These are phyloP conservation scores for Diaporthe sp. DNA, from an alignment of 2,329 filamentous ascomycete genomes.

Conservation along the genomic window DNA sequence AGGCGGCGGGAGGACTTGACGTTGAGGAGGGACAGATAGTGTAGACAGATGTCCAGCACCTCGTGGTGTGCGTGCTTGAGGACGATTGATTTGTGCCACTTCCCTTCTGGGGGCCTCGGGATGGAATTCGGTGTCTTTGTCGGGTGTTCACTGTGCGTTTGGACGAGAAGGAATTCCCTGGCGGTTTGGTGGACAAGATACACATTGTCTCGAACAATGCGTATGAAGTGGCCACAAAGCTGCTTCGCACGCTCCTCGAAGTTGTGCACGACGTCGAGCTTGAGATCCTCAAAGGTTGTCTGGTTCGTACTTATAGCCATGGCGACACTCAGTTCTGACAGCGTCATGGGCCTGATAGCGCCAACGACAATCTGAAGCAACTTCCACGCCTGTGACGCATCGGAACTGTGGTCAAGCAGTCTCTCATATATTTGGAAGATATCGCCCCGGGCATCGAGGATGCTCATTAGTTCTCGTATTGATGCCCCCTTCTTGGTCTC, in stretches of 20 bases:
- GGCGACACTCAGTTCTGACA: conserved; percentile 42
- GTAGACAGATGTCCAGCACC: conserved; percentile 13
- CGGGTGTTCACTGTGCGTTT: background rate
- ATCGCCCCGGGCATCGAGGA: conserved; percentile 38
- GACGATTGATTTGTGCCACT: conserved; percentile 23
- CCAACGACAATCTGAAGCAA: conserved; percentile 42
- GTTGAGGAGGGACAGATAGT: conserved; percentile 27
- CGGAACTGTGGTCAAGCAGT: conserved; percentile 39
- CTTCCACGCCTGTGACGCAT: conserved; percentile 36
- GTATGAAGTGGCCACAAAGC: conserved; percentile 42
- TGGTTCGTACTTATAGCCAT: conserved; percentile 36
- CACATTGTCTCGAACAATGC: conserved; percentile 41
- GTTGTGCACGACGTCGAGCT: conserved; percentile 42
- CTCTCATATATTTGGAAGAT: conserved; percentile 41
- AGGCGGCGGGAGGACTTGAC: conserved; percentile 1
- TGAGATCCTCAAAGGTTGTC: conserved; percentile 37
- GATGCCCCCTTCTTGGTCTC: conserved; percentile 39
- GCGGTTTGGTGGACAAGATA: conserved; percentile 46
- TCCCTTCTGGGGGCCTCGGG: background rate
- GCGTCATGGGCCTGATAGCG: conserved; percentile 41
- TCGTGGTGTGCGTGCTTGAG: conserved; percentile 5
- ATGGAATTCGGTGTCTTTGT: background rate
- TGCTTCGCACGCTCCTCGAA: conserved; percentile 42
- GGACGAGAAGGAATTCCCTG: conserved; percentile 43
- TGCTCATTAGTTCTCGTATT: conserved; percentile 37